Conservation (phyloP, 768 basidiomycete genomes). For the Exidia glandulosa region DNA sequence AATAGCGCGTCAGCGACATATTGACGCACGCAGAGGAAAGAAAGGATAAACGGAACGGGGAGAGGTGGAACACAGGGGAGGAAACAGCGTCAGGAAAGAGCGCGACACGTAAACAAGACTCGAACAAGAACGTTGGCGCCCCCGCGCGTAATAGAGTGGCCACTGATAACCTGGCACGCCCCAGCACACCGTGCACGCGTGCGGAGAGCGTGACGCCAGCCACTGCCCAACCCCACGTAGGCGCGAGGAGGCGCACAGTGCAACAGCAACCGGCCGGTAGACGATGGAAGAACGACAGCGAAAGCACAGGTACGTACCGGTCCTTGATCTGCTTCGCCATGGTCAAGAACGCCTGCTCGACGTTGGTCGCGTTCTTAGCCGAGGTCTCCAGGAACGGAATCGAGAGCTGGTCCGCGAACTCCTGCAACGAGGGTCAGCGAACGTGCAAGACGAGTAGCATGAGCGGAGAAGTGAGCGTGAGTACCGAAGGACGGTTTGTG, state of each 20-base stretch:
- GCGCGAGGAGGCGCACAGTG: no score
- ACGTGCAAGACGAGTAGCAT: no score
- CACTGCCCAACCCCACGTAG: conserved; percentile 75
- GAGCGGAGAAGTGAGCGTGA: conserved; percentile 6
- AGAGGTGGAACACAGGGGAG: background rate
- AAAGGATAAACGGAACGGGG: background rate
- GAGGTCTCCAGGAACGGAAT: conserved; percentile 97
- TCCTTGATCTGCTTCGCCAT: conserved; percentile 97
- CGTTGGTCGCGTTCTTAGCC: conserved; percentile 98
- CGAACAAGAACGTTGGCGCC: no score
- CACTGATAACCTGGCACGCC: no score
- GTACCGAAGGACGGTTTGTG: background rate
- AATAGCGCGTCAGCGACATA: background rate
- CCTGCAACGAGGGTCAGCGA: no score
- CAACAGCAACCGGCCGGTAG: no score
- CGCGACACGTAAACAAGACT: no score
- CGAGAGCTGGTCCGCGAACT: conserved; percentile 88
- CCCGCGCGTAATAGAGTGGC: no score
- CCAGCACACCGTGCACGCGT: background rate
- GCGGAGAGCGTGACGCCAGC: background rate
- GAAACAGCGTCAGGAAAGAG: no score
- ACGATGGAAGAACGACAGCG: no score
- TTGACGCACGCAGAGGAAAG: background rate
- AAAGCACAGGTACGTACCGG: conserved; percentile 46
- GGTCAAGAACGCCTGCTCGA: conserved; percentile 98